phyloP scores from a whole-genome alignment of 345 rosid species.

The Combretum micranthum region DNA sequence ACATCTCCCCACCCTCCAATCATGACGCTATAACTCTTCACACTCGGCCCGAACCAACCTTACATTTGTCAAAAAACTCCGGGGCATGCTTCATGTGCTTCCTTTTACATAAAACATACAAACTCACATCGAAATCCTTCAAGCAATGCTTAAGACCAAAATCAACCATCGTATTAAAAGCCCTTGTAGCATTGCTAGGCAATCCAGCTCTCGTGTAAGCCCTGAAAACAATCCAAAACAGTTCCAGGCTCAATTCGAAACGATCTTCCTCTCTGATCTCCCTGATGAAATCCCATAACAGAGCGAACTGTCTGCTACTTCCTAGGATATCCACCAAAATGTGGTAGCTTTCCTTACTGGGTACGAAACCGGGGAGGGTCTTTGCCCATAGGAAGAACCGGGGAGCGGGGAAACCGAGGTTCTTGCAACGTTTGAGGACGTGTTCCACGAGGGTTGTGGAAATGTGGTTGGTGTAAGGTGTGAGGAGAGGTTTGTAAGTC shows the following conservation, averaged over 20 bases:
- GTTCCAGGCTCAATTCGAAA: constrained; percentile 31
- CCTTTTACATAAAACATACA: constrained; percentile 56
- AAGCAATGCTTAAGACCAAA: constrained; percentile 59
- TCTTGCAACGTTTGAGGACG: constrained; percentile 74
- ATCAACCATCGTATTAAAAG: constrained; percentile 69
- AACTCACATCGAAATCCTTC: constrained; percentile 57
- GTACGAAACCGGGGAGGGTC: constrained; percentile 47
- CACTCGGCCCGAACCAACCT: constrained; percentile 29
- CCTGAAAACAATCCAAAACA: constrained; percentile 73
- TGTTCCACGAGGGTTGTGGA: constrained; percentile 63
- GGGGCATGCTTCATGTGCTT: constrained; percentile 60
- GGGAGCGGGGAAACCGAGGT: constrained; percentile 75
- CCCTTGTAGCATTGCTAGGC: constrained; percentile 64
- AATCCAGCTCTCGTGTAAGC: constrained; percentile 64
- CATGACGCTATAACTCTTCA: constrained; percentile 61
- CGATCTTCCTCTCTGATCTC: constrained; percentile 49
- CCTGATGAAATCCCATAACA: constrained; percentile 72
- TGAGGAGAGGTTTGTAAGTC: constrained; percentile 59
- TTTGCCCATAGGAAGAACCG: constrained; percentile 88
- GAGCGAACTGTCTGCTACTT: constrained; percentile 53
- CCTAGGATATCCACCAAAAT: constrained; percentile 71
- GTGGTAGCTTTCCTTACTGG: constrained; percentile 46
- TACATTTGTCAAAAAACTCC: constrained; percentile 36
- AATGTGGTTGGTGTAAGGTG: constrained; percentile 32
- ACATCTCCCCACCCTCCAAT: constrained; percentile 51